Percentiles rank a stretch among this genome's conserved stretches.
phyloP scores from a whole-genome alignment of 192 early-diverging fungal species.

The Podila minutissima region DNA sequence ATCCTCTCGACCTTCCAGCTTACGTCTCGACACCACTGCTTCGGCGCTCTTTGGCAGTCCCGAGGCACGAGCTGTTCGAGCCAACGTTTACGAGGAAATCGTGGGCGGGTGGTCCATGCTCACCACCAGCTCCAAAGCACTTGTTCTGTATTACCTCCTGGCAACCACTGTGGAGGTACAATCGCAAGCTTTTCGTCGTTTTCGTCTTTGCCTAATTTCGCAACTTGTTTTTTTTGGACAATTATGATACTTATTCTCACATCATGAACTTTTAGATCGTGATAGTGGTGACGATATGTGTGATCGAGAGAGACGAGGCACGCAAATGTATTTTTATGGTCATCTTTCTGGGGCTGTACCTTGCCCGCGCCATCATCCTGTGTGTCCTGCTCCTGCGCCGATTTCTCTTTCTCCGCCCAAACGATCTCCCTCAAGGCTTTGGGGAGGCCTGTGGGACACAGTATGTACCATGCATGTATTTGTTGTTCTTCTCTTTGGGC shows the following conservation, averaged over 20 bases:
- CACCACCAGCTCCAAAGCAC: conserved; percentile 30
- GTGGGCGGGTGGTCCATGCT: conserved; percentile 29
- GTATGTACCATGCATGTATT: conserved; percentile 18
- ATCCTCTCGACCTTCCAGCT: conserved; percentile 19
- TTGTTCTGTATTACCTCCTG: conserved; percentile 26
- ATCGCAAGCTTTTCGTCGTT: neutral
- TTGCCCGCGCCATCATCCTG: conserved; percentile 22
- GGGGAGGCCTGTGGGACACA: conserved; percentile 41
- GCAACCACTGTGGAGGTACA: conserved; percentile 33
- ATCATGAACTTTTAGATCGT: conserved; percentile 8
- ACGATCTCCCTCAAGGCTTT: conserved; percentile 32
- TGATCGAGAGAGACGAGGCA: conserved; percentile 16
- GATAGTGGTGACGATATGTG: conserved; percentile 9
- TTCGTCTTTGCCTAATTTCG: no score
- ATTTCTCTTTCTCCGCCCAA: conserved; percentile 32
- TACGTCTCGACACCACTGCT: conserved; percentile 19
- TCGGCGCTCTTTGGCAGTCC: conserved; percentile 18
- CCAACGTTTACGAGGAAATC: conserved; percentile 21
- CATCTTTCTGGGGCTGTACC: conserved; percentile 33
- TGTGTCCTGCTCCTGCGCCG: conserved; percentile 21
- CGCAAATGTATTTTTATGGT: conserved; percentile 17
- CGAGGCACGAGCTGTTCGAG: conserved; percentile 17
- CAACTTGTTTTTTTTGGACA: no score
- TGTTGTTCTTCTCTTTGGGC: neutral
- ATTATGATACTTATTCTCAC: neutral